These are phyloP conservation scores for Thielaviopsis euricoi DNA, from an alignment of 2,329 filamentous ascomycete genomes.

Conservation along the genomic window DNA sequence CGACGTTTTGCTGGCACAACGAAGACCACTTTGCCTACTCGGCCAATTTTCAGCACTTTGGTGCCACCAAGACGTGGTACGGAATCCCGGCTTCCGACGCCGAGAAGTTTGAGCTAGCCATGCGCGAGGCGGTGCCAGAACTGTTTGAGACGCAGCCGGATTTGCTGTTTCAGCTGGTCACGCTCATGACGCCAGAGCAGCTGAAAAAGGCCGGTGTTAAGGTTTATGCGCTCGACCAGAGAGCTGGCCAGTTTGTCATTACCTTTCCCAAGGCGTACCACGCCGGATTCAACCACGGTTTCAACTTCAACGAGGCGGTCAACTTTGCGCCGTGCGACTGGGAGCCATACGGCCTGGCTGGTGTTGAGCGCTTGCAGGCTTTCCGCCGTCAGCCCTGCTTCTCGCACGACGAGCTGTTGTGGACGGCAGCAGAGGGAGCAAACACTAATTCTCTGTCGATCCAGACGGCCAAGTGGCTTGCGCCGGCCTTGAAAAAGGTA, in stretches of 20 bases:
- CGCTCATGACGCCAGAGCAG: constrained; percentile 81
- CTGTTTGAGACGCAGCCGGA: constrained; percentile 95
- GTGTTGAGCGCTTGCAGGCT: constrained; percentile 69
- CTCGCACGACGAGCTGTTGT: constrained; percentile 85
- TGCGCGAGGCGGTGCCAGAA: constrained; percentile 89
- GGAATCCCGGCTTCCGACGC: constrained; percentile 89
- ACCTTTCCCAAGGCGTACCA: constrained; percentile 97
- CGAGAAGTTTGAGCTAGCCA: constrained; percentile 86
- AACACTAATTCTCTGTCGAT: constrained; percentile 50
- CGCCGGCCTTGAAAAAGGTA: constrained; percentile 68
- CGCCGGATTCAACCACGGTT: constrained; percentile 94
- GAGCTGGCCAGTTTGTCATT: constrained; percentile 88
- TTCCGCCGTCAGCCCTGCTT: constrained; percentile 92
- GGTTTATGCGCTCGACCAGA: constrained; percentile 89
- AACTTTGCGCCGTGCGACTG: constrained; percentile 93
- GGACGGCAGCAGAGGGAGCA: constrained; percentile 73
- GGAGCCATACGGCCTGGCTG: constrained; percentile 79
- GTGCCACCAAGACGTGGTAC: constrained; percentile 98
- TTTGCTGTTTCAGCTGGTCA: constrained; percentile 92
- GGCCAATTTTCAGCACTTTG: constrained; percentile 95
- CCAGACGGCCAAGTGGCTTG: constrained; percentile 87
- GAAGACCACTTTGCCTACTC: constrained; percentile 98
- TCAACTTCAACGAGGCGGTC: constrained; percentile 98
- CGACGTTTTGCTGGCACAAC: constrained; percentile 98
- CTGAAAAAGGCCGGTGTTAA: constrained; percentile 82